Evolutionary conservation across 345 rosid species (phyloP).

Genomic region (Salix arbutifolia): DNA sequence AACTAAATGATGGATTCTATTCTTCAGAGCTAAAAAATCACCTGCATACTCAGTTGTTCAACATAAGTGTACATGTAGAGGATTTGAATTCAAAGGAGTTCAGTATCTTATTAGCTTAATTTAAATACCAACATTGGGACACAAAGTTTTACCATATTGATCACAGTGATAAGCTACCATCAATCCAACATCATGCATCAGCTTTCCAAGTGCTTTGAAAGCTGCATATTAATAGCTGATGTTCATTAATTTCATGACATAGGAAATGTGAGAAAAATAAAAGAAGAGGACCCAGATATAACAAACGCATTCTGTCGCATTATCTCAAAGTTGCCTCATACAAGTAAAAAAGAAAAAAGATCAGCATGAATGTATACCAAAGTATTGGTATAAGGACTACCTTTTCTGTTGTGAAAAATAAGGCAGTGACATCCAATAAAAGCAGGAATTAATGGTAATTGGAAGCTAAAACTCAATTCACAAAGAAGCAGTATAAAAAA

Average conservation of each 20-base stretch:
- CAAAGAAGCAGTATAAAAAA: no score
- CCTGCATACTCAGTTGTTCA: background rate
- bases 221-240: constrained; percentile 37
- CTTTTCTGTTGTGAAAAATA: no score
- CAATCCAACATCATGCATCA: constrained; percentile 72
- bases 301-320: background rate
- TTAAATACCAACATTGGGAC: constrained; percentile 7
- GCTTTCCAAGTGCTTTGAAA: constrained; percentile 84
- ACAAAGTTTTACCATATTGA: constrained; percentile 55
- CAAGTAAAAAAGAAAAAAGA: background rate
- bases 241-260: constrained; percentile 3
- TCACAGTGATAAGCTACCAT: constrained; percentile 87
- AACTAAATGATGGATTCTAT: background rate
- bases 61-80: background rate
- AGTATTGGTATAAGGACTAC: background rate
- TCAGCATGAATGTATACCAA: background rate
- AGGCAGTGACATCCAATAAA: background rate
- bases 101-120: background rate
- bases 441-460: background rate
- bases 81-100: constrained; percentile 1
- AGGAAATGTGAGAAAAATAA: background rate
- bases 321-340: background rate
- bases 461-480: background rate
- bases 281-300: no score
- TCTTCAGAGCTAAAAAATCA: background rate